These are phyloP conservation scores for Scytalidium lignicola DNA, from an alignment of 2,329 filamentous ascomycete genomes.

Conservation along the genomic window DNA sequence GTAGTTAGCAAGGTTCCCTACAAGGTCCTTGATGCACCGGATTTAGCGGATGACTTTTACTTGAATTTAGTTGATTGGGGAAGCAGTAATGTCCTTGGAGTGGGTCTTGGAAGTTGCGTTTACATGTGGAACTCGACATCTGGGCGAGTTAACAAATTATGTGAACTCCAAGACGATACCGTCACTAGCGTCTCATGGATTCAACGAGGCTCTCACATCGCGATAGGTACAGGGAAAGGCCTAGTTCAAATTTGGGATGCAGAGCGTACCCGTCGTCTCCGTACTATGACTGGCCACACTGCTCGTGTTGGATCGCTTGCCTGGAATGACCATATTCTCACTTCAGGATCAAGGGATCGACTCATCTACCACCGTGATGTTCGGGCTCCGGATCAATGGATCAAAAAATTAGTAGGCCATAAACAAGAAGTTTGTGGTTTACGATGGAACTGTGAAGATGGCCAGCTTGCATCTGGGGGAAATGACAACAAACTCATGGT, in stretches of 20 bases:
- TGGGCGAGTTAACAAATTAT: slow-evolving; percentile 88
- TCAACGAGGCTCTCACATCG: slow-evolving; percentile 90
- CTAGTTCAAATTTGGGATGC: slow-evolving; percentile 98
- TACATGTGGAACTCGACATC: slow-evolving; percentile 98
- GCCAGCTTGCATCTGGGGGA: slow-evolving; percentile 88
- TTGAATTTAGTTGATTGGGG: slow-evolving; percentile 98
- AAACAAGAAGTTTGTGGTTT: slow-evolving; percentile 98
- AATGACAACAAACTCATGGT: slow-evolving; percentile 99
- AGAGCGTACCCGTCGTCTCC: slow-evolving; percentile 73
- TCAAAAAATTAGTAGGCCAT: slow-evolving; percentile 82
- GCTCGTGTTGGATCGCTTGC: slow-evolving; percentile 88
- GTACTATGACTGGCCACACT: slow-evolving; percentile 96
- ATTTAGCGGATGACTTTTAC: slow-evolving; percentile 96
- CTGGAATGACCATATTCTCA: slow-evolving; percentile 97
- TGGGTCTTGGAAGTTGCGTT: slow-evolving; percentile 86
- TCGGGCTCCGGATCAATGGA: slow-evolving; percentile 83
- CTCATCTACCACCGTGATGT: slow-evolving; percentile 95
- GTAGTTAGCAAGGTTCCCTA: slow-evolving; percentile 95
- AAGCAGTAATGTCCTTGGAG: slow-evolving; percentile 86
- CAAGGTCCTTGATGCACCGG: slow-evolving; percentile 94
- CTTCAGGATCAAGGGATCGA: slow-evolving; percentile 89
- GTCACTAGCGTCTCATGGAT: slow-evolving; percentile 99
- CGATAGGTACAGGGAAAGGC: slow-evolving; percentile 91
- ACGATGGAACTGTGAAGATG: slow-evolving; percentile 95
- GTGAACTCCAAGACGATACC: slow-evolving; percentile 85